Evolutionary conservation across 2,329 filamentous ascomycete genomes (phyloP), one percentile per base, ranked within the genome.

Genomic region (Fusarium proliferatum): DNA sequence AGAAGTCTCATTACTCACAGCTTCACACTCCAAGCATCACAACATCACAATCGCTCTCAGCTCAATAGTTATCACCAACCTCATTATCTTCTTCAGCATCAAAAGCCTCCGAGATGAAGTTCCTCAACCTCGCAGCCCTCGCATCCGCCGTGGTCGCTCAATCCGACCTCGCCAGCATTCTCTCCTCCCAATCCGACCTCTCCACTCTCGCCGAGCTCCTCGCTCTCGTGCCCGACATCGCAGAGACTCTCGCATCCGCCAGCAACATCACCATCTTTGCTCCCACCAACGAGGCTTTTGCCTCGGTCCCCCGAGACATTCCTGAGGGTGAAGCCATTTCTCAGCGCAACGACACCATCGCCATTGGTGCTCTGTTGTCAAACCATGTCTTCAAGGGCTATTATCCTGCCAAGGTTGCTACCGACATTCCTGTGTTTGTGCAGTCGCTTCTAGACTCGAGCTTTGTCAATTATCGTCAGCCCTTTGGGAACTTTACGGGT

Each of bases 401-500:
- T 5, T 82, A 80, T 57, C 79, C 78, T 4, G 75, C 81, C 7
- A 55, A 61, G 9, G 79, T 64, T 12, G 73, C 79, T 28, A 80
- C 76, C 6, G 64, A 81, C 5, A 59, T 78, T 9, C 81, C 81
- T n/a, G 63, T 69, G 5, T 82, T 78, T 61, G 72, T 71, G 12
- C 80, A 80, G 69, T 79, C 77, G 9, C 67, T 81, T 21, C 67
- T 81, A 7, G 76, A 81, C 23, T 65, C 64, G 5, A 78, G 76
- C n/a, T 81, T 80, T 39, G 56, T 79, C 48, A 81, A 71, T 17
- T 73, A 69, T 10, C 67, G 74, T 12, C 82, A 84, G 73, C 81
- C 83, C 1, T 81, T 82, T 62, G 77, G 78, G 11, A 82, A 83
- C 72, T 80, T 82, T 57, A 82, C 81, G 8, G 80, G 80, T 19